Evolutionary conservation across 2,329 filamentous ascomycete species (phyloP), one percentile per base, ranked within the genome.

Genomic region (Ceratocystis variospora): DNA sequence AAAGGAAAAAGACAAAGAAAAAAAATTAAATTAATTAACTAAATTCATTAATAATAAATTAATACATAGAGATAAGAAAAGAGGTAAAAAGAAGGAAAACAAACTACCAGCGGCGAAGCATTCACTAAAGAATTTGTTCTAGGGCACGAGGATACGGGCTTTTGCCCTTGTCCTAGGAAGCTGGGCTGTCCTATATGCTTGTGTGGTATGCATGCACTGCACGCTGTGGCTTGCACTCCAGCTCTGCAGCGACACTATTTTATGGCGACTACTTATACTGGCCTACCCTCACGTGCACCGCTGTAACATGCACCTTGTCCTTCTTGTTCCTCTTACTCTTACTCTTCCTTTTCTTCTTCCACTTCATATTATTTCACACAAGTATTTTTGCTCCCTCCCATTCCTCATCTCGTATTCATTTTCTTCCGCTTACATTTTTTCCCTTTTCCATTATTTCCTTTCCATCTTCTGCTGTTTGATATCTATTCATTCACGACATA

Each of bases 361-460:
- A 22, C 44, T 50, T 28, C 28, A 22, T 31, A 33, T 61, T 67
- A 33, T 61, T 67, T 61, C 44, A 55, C 28, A 62, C 19, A 33
- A 22, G 62, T 62, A 44, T 19, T 22, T 41, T 65, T 65, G 7
- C 28, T 12, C 53, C 28, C n/a, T 53, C 31, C 19, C 45, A 46
- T 68, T 64, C 46, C n/a, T n/a, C n/a, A 19, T 48, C 19, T 48
- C 6, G 22, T 44, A 28, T 64, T 64, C 48, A 19, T 57, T 25
- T 59, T 45, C 22, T 8, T 50, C 17, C 63, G 22, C 33, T 44
- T 33, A n/a, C 41, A 25, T 50, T 61, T 63, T 53, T 57, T 46
- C 33, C 1, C n/a, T 45, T 44, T 48, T 6, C 12, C 5, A 6
- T 15, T 41, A 28, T 37, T 15, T 22, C 45, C 12, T 3, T 44